Conservation (phyloP, 306 rosid species). For the Cicer judaicum region DNA sequence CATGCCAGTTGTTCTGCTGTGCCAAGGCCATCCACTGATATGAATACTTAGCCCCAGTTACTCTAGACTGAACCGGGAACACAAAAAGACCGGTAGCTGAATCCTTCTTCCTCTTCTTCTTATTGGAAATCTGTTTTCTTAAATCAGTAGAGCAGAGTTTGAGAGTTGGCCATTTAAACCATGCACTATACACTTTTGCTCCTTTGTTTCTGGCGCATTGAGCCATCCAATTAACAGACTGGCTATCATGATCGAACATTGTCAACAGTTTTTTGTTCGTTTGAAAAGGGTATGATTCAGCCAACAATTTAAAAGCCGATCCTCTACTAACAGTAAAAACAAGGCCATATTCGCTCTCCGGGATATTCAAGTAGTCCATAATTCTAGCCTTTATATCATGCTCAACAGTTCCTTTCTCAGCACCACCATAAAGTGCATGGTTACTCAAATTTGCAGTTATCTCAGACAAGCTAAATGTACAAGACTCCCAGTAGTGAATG, state of each 20-base stretch:
- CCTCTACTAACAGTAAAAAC: conserved; percentile 99
- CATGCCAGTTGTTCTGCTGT: conserved; percentile 98
- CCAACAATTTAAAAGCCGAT: conserved; percentile 83
- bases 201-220: conserved; percentile 93
- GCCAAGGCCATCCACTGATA: conserved; percentile 99
- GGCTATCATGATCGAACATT: conserved; percentile 97
- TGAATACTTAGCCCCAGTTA: conserved; percentile 92
- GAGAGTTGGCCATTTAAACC: conserved; percentile 99
- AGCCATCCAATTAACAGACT: conserved; percentile 94
- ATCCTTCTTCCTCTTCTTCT: conserved; percentile 93
- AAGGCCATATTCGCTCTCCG: conserved; percentile 93
- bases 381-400: conserved; percentile 83
- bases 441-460: conserved; percentile 93
- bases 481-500: conserved; percentile 92
- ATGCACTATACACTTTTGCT: conserved; percentile 85
- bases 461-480: conserved; percentile 94
- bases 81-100: conserved; percentile 90
- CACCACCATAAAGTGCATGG: conserved; percentile 93
- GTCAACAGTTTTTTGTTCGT: conserved; percentile 88
- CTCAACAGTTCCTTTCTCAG: conserved; percentile 88
- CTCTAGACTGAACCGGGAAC: conserved; percentile 97
- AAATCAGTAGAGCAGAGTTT: conserved; percentile 93
- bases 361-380: conserved; percentile 95
- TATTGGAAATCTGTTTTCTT: conserved; percentile 86
- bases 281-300: conserved; percentile 93